A percentile compares a stretch with the other conserved stretches of the same genome.
Evolutionary conservation across 352 stramenopile species (phyloP).

Genomic region (Hyphochytrium catenoides): DNA sequence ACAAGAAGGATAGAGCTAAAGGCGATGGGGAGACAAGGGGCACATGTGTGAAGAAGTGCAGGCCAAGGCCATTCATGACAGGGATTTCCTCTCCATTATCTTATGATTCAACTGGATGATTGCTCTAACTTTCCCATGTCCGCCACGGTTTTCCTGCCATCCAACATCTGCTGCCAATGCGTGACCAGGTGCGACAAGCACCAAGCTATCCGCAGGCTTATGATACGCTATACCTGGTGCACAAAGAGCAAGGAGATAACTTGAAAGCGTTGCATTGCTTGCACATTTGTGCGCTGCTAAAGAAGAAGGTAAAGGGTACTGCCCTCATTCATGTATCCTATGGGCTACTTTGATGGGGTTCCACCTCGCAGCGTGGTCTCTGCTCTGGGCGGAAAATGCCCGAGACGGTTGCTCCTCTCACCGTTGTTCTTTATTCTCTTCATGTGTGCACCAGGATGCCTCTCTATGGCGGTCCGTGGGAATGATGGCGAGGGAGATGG

Average conservation of each 20-base stretch:
- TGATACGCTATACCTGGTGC: constrained; percentile 60
- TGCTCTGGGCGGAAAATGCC: too few species aligned
- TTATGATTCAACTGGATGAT: too few species aligned
- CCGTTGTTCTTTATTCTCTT: not conserved
- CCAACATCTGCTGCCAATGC: constrained; percentile 59
- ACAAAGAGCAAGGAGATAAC: constrained; percentile 46
- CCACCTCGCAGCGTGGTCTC: too few species aligned
- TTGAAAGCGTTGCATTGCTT: constrained; percentile 60
- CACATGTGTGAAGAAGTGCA: constrained; percentile 24
- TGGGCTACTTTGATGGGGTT: too few species aligned
- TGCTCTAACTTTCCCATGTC: constrained; percentile 43
- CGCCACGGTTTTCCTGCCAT: constrained; percentile 40
- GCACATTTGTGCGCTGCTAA: constrained; percentile 51
- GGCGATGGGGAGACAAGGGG: not conserved
- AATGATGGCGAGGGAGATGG: constrained; percentile 53
- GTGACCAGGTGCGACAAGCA: constrained; percentile 63
- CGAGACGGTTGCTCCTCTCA: not conserved
- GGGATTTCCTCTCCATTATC: too few species aligned
- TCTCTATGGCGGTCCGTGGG: constrained; percentile 60
- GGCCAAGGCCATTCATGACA: constrained; percentile 43
- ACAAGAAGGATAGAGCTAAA: constrained; percentile 3
- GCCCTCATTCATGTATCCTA: too few species aligned
- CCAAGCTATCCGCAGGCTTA: constrained; percentile 49
- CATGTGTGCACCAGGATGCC: constrained; percentile 20
- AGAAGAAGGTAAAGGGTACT: constrained; percentile 11